Evolutionary conservation across 345 rosid species (phyloP), one percentile per base, ranked within the genome.

Genomic region (Melaleuca quinquenervia): DNA sequence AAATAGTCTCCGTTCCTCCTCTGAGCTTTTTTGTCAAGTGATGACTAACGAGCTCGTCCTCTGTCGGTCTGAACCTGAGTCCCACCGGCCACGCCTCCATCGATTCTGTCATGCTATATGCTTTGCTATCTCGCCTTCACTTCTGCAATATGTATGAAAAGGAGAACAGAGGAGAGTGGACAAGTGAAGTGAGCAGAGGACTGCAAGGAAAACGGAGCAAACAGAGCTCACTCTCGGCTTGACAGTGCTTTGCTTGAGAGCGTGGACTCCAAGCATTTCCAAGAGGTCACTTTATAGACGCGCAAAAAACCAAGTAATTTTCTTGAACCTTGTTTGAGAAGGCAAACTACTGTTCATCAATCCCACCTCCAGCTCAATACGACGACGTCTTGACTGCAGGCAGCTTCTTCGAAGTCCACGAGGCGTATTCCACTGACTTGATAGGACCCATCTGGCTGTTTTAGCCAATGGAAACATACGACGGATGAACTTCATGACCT

Each of bases 321-420:
- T 60, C 2, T 13, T 16, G 74, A 60, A 18, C 36, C 74, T 60
- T 60, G 74, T 60, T 60, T 27, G 74, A 60, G 74, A 62, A 62
- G 75, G 75, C 75, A 13, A 62, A 27, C 41, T 27, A 3, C 41
- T 3, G 74, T 60, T 60, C 21, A 16, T 6, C 41, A 41, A 12
- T 62, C 6, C 75, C 41, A 6, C 10, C 5, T 7, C 75, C 27
- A 62, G 20, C 41, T 62, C 75, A 7, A 14, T 1, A 60, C 41
- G 0, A 62, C 5, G 0, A 0, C 10, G 18, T 27, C 27, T 7
- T 27, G 41, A 0, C 18, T 14, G 1, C 2, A 3, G 14, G 75
- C 20, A 62, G 75, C 21, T 27, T 27, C 75, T 6, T 14, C 75
- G 20, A 27, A 27, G 10, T 5, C 41, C 75, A 14, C 20, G 14